phyloP scores from a whole-genome alignment of 2,329 filamentous ascomycete genomes.

The Colletotrichum endophyticum region DNA sequence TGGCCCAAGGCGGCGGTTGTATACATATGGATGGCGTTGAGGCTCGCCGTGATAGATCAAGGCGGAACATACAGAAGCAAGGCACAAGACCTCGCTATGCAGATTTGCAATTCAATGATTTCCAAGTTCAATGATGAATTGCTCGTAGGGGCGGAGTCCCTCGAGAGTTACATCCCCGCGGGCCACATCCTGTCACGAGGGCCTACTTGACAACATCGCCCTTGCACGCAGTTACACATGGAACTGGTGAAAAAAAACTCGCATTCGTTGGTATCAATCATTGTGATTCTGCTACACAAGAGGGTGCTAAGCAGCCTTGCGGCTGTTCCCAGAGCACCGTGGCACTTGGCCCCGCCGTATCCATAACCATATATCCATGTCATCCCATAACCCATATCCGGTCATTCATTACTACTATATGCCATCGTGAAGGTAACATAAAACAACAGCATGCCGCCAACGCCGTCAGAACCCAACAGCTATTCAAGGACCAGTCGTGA shows the following conservation, averaged over 20 bases:
- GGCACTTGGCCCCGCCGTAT: neutral
- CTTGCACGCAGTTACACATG: neutral
- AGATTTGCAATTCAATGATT: neutral
- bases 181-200: neutral
- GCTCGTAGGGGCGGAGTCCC: neutral
- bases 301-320: neutral
- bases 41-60: neutral
- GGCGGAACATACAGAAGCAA: neutral
- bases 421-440: slow-evolving; percentile 10
- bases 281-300: neutral
- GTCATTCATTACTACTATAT: slow-evolving; percentile 12
- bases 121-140: neutral
- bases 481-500: neutral
- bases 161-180: neutral
- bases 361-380: slow-evolving; percentile 5
- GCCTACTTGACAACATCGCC: neutral
- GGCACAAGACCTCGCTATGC: neutral
- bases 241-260: neutral
- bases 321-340: neutral
- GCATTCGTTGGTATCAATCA: neutral
- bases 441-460: slow-evolving; percentile 6
- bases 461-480: neutral
- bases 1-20: neutral
- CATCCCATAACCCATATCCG: slow-evolving; percentile 8
- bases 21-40: slow-evolving; percentile 14